Percentiles rank a stretch among this genome's conserved stretches.
These are phyloP conservation scores for Rhodosporidiobolus sp. DNA, from an alignment of 768 basidiomycete genomes.

Conservation along the genomic window DNA sequence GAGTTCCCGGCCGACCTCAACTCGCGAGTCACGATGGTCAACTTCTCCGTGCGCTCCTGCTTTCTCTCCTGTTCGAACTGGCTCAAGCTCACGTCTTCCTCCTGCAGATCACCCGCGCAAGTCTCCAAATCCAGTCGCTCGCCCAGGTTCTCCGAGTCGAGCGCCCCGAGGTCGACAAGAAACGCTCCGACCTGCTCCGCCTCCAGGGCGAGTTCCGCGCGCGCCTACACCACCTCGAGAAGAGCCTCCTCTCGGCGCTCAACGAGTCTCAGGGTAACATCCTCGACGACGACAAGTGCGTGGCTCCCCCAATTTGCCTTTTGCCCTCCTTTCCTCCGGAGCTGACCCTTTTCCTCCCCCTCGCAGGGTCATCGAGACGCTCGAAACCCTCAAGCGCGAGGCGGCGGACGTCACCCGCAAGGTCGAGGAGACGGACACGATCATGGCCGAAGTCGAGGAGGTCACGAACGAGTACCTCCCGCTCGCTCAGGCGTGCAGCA, in stretches of 20 bases:
- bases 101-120: slow-evolving; percentile 97
- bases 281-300: slow-evolving; percentile 84
- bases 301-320: too few species aligned
- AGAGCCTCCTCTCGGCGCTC: slow-evolving; percentile 84
- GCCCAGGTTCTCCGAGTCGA: slow-evolving; percentile 97
- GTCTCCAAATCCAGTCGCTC: slow-evolving; percentile 95
- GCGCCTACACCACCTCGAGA: slow-evolving; percentile 85
- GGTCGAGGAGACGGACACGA: slow-evolving; percentile 90
- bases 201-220: slow-evolving; percentile 96
- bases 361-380: slow-evolving; percentile 73
- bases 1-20: slow-evolving; percentile 99
- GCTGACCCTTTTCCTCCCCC: slow-evolving; percentile 14
- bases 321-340: too few species aligned
- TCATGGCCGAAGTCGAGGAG: slow-evolving; percentile 94
- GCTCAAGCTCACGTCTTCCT: slow-evolving; percentile 82
- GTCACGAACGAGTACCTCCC: slow-evolving; percentile 93
- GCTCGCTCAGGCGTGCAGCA: slow-evolving; percentile 90
- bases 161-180: slow-evolving; percentile 91
- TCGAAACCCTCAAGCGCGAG: slow-evolving; percentile 92
- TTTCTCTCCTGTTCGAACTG: neutral
- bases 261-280: slow-evolving; percentile 97
- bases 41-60: slow-evolving; percentile 39
- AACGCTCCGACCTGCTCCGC: slow-evolving; percentile 94
- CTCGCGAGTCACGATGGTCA: slow-evolving; percentile 60
- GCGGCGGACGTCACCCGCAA: slow-evolving; percentile 93